Evolutionary conservation across 2,329 filamentous ascomycete genomes (phyloP).

Genomic region (Exophiala sideris): DNA sequence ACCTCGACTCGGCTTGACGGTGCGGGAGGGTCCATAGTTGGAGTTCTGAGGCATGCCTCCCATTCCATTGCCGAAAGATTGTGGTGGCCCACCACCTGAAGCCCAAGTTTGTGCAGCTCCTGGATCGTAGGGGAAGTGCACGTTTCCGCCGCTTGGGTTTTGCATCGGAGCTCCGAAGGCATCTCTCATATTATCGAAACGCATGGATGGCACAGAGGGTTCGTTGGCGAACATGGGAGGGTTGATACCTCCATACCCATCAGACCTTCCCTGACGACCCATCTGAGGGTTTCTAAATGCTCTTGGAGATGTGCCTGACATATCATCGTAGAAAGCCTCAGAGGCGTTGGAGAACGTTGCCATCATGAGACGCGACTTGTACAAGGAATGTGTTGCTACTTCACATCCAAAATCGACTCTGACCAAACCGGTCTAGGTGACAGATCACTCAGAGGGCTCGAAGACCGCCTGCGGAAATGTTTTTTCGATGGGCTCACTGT

Average conservation of each 20-base stretch:
- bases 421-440: no score
- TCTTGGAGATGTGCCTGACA: conserved; percentile 68
- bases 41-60: conserved; percentile 32
- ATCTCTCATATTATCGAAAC: conserved; percentile 58
- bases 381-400: no score
- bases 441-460: no score
- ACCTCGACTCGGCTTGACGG: conserved; percentile 56
- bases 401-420: no score
- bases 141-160: conserved; percentile 54
- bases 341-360: conserved; percentile 24
- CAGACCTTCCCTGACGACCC: conserved; percentile 64
- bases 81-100: conserved; percentile 66
- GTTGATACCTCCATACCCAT: conserved; percentile 66
- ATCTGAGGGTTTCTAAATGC: conserved; percentile 65
- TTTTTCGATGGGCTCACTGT: no score
- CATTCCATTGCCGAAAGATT: conserved; percentile 53
- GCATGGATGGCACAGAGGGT: conserved; percentile 51
- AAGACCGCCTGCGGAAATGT: no score
- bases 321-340: conserved; percentile 73
- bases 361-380: conserved; percentile 6
- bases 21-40: conserved; percentile 48
- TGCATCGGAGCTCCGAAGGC: conserved; percentile 34
- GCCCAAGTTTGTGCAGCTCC: conserved; percentile 74
- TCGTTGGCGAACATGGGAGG: conserved; percentile 68
- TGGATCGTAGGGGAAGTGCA: conserved; percentile 65